These are phyloP conservation scores for Persicaria tinctoria DNA, from an alignment of 148 eudicot species.

Conservation along the genomic window DNA sequence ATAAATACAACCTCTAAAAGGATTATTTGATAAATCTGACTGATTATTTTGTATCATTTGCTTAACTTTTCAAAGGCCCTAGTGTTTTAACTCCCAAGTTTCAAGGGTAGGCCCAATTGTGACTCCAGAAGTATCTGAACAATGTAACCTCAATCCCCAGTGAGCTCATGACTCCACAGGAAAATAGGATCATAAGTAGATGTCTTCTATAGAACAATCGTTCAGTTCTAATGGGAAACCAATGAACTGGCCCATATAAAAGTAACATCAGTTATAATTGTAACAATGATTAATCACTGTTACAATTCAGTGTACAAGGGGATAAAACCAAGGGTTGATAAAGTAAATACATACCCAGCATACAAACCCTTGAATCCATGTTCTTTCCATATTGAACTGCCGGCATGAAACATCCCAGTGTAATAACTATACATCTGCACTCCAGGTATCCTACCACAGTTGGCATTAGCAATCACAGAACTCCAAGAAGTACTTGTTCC, in stretches of 20 bases:
- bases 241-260: background rate
- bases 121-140: background rate
- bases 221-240: background rate
- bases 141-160: background rate
- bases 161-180: background rate
- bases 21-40: background rate
- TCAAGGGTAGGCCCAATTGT: background rate
- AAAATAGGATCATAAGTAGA: background rate
- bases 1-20: background rate
- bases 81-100: background rate
- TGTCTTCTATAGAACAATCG: background rate
- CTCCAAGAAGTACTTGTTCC: slow-evolving; percentile 74
- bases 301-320: background rate
- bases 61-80: background rate
- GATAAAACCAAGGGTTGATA: background rate
- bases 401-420: slow-evolving; percentile 88
- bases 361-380: slow-evolving; percentile 80
- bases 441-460: slow-evolving; percentile 42
- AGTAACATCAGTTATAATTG: background rate
- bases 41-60: background rate
- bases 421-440: slow-evolving; percentile 67
- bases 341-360: slow-evolving; percentile 56
- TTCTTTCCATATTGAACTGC: slow-evolving; percentile 86
- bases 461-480: slow-evolving; percentile 44
- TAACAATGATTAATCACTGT: background rate